phyloP scores from a whole-genome alignment of 129 eudicot species.

The Flaveria bidentis region DNA sequence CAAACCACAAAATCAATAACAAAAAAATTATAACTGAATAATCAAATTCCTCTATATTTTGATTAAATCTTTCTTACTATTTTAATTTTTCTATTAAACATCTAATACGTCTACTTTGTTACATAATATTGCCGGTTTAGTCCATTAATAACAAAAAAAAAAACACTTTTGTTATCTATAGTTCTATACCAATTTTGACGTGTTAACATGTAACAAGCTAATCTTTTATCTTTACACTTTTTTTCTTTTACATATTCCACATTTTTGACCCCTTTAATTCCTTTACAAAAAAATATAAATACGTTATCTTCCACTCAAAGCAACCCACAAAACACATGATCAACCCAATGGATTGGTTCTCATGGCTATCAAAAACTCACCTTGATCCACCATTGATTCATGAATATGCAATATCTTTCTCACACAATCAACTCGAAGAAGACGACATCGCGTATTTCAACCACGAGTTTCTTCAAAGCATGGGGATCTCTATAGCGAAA shows the following conservation, averaged over 20 bases:
- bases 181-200: background rate
- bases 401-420: slow-evolving; percentile 60
- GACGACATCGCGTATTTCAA: slow-evolving; percentile 71
- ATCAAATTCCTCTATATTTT: no score
- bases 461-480: slow-evolving; percentile 92
- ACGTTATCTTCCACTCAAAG: slow-evolving; percentile 30
- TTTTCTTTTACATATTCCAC: background rate
- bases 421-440: slow-evolving; percentile 74
- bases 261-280: background rate
- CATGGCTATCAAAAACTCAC: slow-evolving; percentile 84
- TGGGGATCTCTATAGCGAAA: slow-evolving; percentile 87
- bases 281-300: slow-evolving; percentile 18
- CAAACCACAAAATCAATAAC: no score
- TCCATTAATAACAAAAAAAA: background rate
- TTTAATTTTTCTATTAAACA: no score
- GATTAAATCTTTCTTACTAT: no score
- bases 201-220: background rate
- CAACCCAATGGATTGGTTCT: slow-evolving; percentile 70
- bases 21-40: no score
- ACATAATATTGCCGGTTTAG: background rate
- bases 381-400: slow-evolving; percentile 67
- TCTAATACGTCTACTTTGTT: background rate
- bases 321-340: background rate
- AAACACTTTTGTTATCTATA: no score
- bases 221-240: background rate